A percentile compares a stretch with the other conserved stretches of the same genome.
phyloP scores from a whole-genome alignment of 305 asterid genomes.

The Rubia tinctorum region DNA sequence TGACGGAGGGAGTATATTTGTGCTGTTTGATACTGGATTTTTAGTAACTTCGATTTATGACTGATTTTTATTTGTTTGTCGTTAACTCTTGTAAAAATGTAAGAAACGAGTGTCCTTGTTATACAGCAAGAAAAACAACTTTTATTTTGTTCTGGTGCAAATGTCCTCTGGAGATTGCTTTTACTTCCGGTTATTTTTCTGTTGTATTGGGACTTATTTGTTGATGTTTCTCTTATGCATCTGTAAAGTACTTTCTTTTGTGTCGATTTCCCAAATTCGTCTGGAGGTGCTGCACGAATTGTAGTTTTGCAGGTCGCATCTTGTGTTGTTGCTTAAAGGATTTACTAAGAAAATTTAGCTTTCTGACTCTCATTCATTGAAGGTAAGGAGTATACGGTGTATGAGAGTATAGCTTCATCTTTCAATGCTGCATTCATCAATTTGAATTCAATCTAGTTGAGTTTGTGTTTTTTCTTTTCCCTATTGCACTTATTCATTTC shows the following conservation, averaged over 20 bases:
- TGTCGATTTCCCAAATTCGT: neutral
- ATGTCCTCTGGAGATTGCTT: neutral
- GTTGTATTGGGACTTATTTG: neutral
- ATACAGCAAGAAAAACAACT: neutral
- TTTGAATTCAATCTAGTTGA: slow-evolving; percentile 10
- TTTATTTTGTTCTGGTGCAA: neutral
- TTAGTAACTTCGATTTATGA: neutral
- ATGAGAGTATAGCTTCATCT: slow-evolving; percentile 3
- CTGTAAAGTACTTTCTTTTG: neutral
- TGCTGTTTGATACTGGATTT: neutral
- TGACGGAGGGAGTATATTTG: too few species aligned
- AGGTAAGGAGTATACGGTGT: slow-evolving; percentile 29
- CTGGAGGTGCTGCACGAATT: slow-evolving; percentile 13
- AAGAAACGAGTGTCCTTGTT: neutral
- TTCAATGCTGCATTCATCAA: slow-evolving; percentile 8
- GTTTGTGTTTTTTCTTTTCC: neutral
- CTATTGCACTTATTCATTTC: slow-evolving; percentile 7
- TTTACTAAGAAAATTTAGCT: slow-evolving; percentile 14
- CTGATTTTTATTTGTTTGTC: neutral
- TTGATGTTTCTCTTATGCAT: neutral
- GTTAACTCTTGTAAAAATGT: neutral
- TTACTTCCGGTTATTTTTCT: neutral
- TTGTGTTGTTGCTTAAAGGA: slow-evolving; percentile 23
- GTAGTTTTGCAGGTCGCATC: slow-evolving; percentile 32
- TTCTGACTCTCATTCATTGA: slow-evolving; percentile 21